Evolutionary conservation across 2,329 filamentous ascomycete species (phyloP), one percentile per base, ranked within the genome.

Genomic region (Cladophialophora yegresii): DNA sequence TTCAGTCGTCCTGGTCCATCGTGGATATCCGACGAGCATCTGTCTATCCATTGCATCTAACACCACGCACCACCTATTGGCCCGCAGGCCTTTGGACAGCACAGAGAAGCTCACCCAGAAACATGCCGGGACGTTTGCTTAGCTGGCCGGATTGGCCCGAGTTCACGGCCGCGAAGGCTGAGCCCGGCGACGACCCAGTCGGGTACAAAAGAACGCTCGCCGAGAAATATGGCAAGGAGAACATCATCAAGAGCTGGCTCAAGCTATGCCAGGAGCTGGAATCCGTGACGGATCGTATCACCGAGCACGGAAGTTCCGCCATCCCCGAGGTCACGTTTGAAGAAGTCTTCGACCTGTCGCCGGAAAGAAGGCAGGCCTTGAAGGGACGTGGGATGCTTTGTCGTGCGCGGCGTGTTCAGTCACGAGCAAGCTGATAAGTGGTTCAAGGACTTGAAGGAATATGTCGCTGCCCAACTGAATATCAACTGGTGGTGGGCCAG

Each of bases 171-270:
- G 59, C 67, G 43, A 61, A 63, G 20, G 64, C 49, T n/a, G 64
- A 66, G 55, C 4, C 32, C 3, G 66, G 65, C 22, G 63, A 69
- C 20, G 59, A 70, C 26, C 60, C 68, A 20, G 47, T 66, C 58
- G 64, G 40, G 28, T 66, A 47, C 58, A 80, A 80, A 68, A 72
- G 72, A 57, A 70, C 72, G 0, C 75, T 80, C 20, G 72, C 77
- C 36, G 69, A 71, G 2, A 64, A 77, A 43, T 80, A 77, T 55
- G 78, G 78, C 3, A 71, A 73, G 32, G 75, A 73, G 4, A 72
- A 73, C 1, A 63, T 81, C 9, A 67, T 66, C 5, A 60, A 72
- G 64, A 76, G 76, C 67, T 81, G 78, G 79, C 45, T 79, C 16
- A 72, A 73, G 32, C 75, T 77, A 3, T 80, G 79, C 68, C 68